Evolutionary conservation across 371 early-diverging fungal species (phyloP).

Genomic region (Apophysomyces ossiformis): DNA sequence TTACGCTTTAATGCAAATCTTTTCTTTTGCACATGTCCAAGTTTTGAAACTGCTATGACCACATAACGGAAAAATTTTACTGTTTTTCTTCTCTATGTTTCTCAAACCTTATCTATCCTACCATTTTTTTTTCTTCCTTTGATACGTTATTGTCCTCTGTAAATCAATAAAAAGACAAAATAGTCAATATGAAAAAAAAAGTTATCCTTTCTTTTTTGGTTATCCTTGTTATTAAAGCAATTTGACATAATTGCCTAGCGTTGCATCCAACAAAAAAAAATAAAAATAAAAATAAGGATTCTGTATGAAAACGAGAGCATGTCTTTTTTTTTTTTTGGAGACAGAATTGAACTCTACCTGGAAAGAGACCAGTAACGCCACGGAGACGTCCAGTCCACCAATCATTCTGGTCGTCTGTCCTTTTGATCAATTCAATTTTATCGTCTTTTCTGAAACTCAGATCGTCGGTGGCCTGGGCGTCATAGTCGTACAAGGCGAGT

Average conservation of each 20-base stretch:
- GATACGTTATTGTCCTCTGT: background rate
- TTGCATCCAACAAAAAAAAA: too few species aligned
- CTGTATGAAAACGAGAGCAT: too few species aligned
- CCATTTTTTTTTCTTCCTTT: background rate
- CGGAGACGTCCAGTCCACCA: slow-evolving; percentile 77
- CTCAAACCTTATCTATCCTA: slow-evolving; percentile 1
- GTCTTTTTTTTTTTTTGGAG: too few species aligned
- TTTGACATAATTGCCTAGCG: too few species aligned
- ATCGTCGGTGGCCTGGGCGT: slow-evolving; percentile 72
- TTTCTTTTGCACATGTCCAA: slow-evolving; percentile 9
- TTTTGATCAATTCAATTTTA: slow-evolving; percentile 63
- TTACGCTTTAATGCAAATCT: background rate
- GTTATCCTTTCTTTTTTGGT: too few species aligned
- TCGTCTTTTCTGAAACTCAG: slow-evolving; percentile 70
- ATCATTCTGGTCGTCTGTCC: slow-evolving; percentile 62
- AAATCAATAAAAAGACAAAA: slow-evolving; percentile 2
- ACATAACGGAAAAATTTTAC: background rate
- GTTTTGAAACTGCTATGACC: background rate
- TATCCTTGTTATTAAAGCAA: too few species aligned
- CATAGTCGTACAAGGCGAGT: slow-evolving; percentile 74
- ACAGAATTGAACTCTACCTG: slow-evolving; percentile 41
- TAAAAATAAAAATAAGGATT: too few species aligned
- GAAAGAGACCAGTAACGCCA: slow-evolving; percentile 70
- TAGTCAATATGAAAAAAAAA: slow-evolving; percentile 3
- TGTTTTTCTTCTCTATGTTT: background rate